phyloP scores from a whole-genome alignment of 2,329 filamentous ascomycete species.

The Neospermospora avenae region DNA sequence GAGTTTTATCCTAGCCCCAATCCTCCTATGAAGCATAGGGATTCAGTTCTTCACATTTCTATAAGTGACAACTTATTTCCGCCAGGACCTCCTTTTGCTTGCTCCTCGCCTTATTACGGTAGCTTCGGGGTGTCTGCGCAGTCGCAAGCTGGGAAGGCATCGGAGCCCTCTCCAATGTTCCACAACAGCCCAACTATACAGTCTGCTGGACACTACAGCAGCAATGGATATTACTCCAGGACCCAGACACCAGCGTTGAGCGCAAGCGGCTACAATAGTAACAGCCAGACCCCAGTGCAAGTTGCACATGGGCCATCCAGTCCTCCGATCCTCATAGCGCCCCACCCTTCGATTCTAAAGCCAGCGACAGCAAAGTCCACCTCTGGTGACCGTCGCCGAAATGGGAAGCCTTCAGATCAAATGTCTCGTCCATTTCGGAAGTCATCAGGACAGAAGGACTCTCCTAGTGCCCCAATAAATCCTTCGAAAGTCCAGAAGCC shows the following conservation, averaged over 20 bases:
- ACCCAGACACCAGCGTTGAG: background rate
- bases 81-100: constrained; percentile 14
- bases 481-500: constrained; percentile 11
- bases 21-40: constrained; percentile 28
- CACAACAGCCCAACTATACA: constrained; percentile 21
- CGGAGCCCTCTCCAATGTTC: constrained; percentile 22
- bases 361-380: constrained; percentile 16
- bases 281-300: constrained; percentile 18
- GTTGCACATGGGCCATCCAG: constrained; percentile 1
- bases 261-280: background rate
- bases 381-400: constrained; percentile 18
- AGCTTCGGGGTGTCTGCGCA: constrained; percentile 28
- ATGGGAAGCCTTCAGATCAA: constrained; percentile 24
- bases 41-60: constrained; percentile 17
- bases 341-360: constrained; percentile 21
- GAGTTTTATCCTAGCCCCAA: constrained; percentile 21
- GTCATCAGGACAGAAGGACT: constrained; percentile 9
- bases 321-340: constrained; percentile 23
- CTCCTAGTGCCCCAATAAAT: background rate
- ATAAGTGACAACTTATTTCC: constrained; percentile 22
- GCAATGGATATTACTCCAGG: constrained; percentile 12
- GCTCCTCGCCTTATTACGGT: constrained; percentile 25
- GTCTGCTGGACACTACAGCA: constrained; percentile 21
- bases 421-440: constrained; percentile 26
- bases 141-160: constrained; percentile 13